Evolutionary conservation across 305 asterid species (phyloP), one percentile per base, ranked within the genome.

Genomic region (Fraxinus greggii): DNA sequence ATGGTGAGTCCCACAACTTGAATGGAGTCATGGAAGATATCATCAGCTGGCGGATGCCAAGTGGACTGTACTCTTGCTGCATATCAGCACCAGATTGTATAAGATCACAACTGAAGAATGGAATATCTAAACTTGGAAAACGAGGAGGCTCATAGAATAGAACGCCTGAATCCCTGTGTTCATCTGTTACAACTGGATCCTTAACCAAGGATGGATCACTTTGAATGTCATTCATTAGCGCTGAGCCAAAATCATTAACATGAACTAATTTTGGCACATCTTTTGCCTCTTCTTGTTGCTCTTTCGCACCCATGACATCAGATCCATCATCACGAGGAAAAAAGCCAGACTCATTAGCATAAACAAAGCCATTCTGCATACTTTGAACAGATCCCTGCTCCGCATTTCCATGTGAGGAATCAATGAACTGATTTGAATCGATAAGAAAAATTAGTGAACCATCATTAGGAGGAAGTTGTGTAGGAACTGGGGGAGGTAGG

Each of bases 31-130:
- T 83, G 56, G 98, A 93, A 76, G 98, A 91, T 85, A 91, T 89
- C 97, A 93, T 92, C 88, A 97, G 91, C 86, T 97, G 96, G 79
- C 98, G 97, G 80, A 95, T 92, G 81, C 99, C 99, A 56, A 97
- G 96, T 17, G 99, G 99, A 85, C 99, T 97, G 85, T 86, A 97
- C 79, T 97, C 99, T 84, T 92, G 99, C 87, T 93, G 97, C 92
- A 91, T 86, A 69, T 93, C 98, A 78, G 86, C 83, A 54, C 96
- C 92, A 73, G 98, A 82, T 80, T 93, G 97, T 76, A 92, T 79
- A 42, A 97, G 97, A 85, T 97, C 99, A 81, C 98, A 97, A 81
- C 95, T 92, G 75, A 95, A 92, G 87, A 97, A 95, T 10, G 99
- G 98, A 79, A 93, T 82, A 77, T 97, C 99, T 88, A 95, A 89